Evolutionary conservation across 2,329 filamentous ascomycete genomes (phyloP).

Genomic region (Microascus cirrosus): DNA sequence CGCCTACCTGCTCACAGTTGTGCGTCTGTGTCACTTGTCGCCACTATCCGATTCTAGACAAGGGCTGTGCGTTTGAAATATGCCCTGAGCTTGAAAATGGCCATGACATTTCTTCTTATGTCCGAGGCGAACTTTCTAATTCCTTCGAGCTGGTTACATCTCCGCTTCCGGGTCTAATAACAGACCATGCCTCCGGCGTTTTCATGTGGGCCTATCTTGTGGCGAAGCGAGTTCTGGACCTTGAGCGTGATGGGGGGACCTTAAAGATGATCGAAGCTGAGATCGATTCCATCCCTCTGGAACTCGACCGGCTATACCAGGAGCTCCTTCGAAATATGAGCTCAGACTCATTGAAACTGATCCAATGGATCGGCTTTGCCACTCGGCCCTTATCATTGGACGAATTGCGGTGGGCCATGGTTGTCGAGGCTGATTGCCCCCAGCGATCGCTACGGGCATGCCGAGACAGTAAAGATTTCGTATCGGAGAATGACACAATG

Average conservation of each 20-base stretch:
- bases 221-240: slow-evolving; percentile 8
- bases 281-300: slow-evolving; percentile 11
- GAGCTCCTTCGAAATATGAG: slow-evolving; percentile 11
- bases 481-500: slow-evolving; percentile 3
- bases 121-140: slow-evolving; percentile 11
- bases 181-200: slow-evolving; percentile 15
- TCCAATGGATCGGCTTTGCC: slow-evolving; percentile 22
- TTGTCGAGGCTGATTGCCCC: slow-evolving; percentile 10
- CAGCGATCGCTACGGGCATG: slow-evolving; percentile 12
- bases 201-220: slow-evolving; percentile 26
- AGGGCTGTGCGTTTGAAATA: slow-evolving; percentile 13
- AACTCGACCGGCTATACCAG: slow-evolving; percentile 14
- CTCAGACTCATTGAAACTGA: slow-evolving; percentile 11
- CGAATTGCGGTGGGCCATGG: slow-evolving; percentile 20
- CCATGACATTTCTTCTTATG: slow-evolving; percentile 13
- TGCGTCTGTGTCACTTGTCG: slow-evolving; percentile 20
- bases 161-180: slow-evolving; percentile 9
- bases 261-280: slow-evolving; percentile 10
- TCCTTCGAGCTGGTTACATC: background rate
- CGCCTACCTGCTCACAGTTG: slow-evolving; percentile 4
- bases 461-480: slow-evolving; percentile 9
- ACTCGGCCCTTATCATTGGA: slow-evolving; percentile 11
- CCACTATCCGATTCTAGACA: slow-evolving; percentile 15
- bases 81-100: slow-evolving; percentile 17
- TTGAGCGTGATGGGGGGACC: slow-evolving; percentile 7